These are phyloP conservation scores for Lipomyces sp. DNA, from an alignment of 805 yeast species.

Conservation along the genomic window DNA sequence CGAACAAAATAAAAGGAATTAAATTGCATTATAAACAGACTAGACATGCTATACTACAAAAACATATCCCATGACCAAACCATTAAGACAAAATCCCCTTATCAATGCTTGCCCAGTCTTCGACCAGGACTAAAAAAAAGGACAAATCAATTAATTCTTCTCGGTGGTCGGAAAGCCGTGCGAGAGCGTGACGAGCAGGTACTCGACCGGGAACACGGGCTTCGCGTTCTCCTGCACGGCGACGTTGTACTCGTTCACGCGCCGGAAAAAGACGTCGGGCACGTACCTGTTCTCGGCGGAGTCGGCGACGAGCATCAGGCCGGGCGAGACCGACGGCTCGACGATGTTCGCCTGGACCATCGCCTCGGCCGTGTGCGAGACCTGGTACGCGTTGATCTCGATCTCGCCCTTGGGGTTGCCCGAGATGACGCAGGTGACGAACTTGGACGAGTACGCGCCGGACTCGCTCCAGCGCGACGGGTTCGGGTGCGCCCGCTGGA, in stretches of 20 bases:
- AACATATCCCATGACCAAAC: no score
- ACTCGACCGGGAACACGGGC: slow-evolving; percentile 92
- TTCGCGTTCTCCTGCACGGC: slow-evolving; percentile 85
- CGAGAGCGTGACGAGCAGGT: slow-evolving; percentile 75
- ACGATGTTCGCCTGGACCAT: slow-evolving; percentile 82
- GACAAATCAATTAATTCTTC: neutral
- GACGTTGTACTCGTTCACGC: slow-evolving; percentile 80
- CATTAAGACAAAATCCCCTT: no score
- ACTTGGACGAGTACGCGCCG: slow-evolving; percentile 77
- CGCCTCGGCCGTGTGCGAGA: slow-evolving; percentile 81
- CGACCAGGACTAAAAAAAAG: neutral
- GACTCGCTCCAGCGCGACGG: slow-evolving; percentile 58
- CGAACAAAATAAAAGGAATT: no score
- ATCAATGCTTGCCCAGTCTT: no score
- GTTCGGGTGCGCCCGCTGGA: slow-evolving; percentile 67
- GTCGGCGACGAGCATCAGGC: slow-evolving; percentile 74
- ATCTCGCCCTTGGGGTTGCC: slow-evolving; percentile 89
- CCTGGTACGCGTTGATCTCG: slow-evolving; percentile 88
- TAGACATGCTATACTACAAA: neutral
- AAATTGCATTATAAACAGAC: no score
- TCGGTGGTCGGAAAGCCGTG: slow-evolving; percentile 75
- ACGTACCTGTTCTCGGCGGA: slow-evolving; percentile 76
- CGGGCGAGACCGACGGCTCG: slow-evolving; percentile 85
- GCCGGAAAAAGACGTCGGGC: slow-evolving; percentile 87
- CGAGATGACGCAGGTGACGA: slow-evolving; percentile 86